Percentiles rank a stretch among this genome's conserved stretches.
phyloP scores from a whole-genome alignment of 2,329 filamentous ascomycete genomes.

The Epichloe coenophiala region DNA sequence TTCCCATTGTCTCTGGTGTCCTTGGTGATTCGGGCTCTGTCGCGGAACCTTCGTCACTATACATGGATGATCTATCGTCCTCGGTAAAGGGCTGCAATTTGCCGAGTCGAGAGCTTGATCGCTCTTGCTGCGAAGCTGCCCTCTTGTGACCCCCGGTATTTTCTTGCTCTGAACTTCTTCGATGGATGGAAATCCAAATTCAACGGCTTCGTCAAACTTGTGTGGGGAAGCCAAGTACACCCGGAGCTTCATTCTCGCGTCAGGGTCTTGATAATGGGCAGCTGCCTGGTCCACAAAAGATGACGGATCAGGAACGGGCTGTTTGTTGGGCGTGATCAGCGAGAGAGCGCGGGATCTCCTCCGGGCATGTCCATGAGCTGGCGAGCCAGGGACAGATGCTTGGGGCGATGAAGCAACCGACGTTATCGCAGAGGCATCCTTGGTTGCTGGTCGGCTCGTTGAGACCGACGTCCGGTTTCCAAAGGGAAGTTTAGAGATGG shows the following conservation, averaged over 20 bases:
- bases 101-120: slow-evolving; percentile 26
- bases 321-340: slow-evolving; percentile 35
- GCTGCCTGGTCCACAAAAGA: slow-evolving; percentile 51
- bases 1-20: slow-evolving; percentile 38
- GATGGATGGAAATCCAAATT: slow-evolving; percentile 75
- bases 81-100: slow-evolving; percentile 43
- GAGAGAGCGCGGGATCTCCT: slow-evolving; percentile 42
- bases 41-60: slow-evolving; percentile 41
- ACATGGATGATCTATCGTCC: slow-evolving; percentile 43
- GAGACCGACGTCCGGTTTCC: slow-evolving; percentile 36
- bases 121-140: slow-evolving; percentile 13
- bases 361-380: slow-evolving; percentile 24
- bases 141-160: slow-evolving; percentile 9
- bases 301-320: slow-evolving; percentile 15
- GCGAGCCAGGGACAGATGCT: slow-evolving; percentile 10
- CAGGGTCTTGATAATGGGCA: slow-evolving; percentile 79
- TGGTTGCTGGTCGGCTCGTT: slow-evolving; percentile 32
- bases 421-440: slow-evolving; percentile 22
- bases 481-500: slow-evolving; percentile 53
- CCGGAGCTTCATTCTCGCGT: slow-evolving; percentile 78
- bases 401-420: slow-evolving; percentile 13
- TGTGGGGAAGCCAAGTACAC: slow-evolving; percentile 79
- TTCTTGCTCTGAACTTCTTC: slow-evolving; percentile 26
- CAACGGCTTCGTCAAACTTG: slow-evolving; percentile 89
- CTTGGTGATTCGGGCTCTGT: slow-evolving; percentile 46